phyloP scores from a whole-genome alignment of 805 yeast species.

The Ascoidea rubescens region DNA sequence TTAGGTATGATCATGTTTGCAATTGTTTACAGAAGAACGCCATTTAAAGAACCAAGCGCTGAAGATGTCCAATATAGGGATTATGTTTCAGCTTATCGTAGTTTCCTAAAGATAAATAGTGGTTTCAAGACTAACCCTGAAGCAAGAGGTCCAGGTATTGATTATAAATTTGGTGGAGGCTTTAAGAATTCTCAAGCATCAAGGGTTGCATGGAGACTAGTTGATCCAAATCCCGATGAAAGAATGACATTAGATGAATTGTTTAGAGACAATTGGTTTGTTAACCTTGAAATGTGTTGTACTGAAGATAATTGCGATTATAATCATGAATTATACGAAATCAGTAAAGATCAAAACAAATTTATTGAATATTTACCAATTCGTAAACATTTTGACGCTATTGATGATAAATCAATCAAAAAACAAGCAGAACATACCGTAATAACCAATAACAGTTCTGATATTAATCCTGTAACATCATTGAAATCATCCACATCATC shows the following conservation, averaged over 20 bases:
- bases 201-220: slow-evolving; percentile 59
- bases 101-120: slow-evolving; percentile 26
- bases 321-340: background rate
- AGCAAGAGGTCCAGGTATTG: slow-evolving; percentile 53
- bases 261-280: slow-evolving; percentile 54
- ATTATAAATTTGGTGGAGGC: slow-evolving; percentile 54
- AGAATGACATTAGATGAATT: slow-evolving; percentile 42
- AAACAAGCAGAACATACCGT: background rate
- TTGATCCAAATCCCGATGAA: slow-evolving; percentile 43
- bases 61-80: slow-evolving; percentile 41
- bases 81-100: slow-evolving; percentile 33
- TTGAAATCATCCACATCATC: background rate
- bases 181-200: slow-evolving; percentile 47
- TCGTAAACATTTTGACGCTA: background rate
- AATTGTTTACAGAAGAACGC: slow-evolving; percentile 40
- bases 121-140: slow-evolving; percentile 32
- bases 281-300: slow-evolving; percentile 41
- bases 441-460: too few relatives aligned
- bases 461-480: background rate
- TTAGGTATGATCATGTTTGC: slow-evolving; percentile 57
- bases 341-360: background rate
- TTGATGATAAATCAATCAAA: background rate
- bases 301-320: slow-evolving; percentile 24
- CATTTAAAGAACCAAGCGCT: slow-evolving; percentile 37
- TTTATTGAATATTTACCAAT: background rate